A percentile compares a stretch with the other conserved stretches of the same genome.
Evolutionary conservation across 345 rosid genomes (phyloP).

Genomic region (Turritis glabra): DNA sequence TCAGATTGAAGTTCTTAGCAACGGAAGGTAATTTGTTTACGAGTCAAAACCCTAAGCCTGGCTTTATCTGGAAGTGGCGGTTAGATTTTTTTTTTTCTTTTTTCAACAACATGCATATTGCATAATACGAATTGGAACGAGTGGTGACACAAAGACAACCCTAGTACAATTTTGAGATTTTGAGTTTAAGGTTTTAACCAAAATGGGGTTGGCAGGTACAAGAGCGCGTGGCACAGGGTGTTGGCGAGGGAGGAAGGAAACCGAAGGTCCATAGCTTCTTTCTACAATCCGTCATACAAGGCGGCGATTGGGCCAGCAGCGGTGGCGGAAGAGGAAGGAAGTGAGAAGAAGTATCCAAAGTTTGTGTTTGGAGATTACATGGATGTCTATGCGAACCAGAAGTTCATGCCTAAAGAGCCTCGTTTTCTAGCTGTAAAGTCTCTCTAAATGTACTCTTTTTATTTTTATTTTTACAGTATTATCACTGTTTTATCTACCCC

Average conservation of each 20-base stretch:
- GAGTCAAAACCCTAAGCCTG: neutral
- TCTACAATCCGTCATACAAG: conserved; percentile 73
- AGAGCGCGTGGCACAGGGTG: conserved; percentile 89
- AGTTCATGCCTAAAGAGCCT: conserved; percentile 85
- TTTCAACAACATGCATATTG: neutral
- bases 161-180: neutral
- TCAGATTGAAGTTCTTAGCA: conserved; percentile 88
- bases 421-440: conserved; percentile 76
- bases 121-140: neutral
- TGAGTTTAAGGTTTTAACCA: neutral
- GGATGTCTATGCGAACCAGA: conserved; percentile 82
- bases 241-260: conserved; percentile 54
- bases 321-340: conserved; percentile 39
- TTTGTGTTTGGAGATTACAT: conserved; percentile 93
- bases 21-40: conserved; percentile 47
- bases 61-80: no score
- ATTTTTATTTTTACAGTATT: neutral
- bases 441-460: conserved; percentile 34
- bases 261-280: conserved; percentile 84
- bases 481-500: conserved; percentile 19
- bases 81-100: no score
- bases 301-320: conserved; percentile 80
- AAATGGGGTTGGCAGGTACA: conserved; percentile 47
- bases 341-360: conserved; percentile 53
- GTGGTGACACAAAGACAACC: neutral